These are phyloP conservation scores for Colletotrichum chrysophilum DNA, from an alignment of 2,329 filamentous ascomycete genomes.

Conservation along the genomic window DNA sequence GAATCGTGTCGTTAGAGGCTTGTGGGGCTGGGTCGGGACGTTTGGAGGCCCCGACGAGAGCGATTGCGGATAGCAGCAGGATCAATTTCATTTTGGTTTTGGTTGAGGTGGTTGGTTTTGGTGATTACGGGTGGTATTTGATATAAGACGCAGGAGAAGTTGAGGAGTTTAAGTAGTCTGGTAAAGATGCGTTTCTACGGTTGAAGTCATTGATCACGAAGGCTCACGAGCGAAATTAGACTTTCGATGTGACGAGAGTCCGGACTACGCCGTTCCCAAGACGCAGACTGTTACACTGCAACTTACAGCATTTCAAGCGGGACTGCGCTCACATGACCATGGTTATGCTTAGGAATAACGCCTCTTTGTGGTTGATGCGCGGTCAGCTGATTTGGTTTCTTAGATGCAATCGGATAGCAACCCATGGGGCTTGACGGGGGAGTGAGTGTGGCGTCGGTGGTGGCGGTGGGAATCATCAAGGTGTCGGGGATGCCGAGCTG, in stretches of 20 bases:
- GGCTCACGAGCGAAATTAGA: neutral
- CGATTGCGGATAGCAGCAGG: neutral
- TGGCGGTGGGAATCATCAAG: neutral
- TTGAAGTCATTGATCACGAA: no score
- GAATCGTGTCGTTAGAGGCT: neutral
- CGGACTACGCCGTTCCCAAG: neutral
- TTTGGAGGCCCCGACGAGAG: neutral
- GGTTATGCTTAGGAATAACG: rapidly evolving
- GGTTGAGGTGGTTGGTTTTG: rapidly evolving
- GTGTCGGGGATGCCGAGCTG: neutral
- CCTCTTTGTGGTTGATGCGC: neutral
- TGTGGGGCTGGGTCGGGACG: neutral
- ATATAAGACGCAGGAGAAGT: rapidly evolving
- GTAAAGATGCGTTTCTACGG: no score
- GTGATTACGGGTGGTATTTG: neutral
- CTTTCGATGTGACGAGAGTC: neutral
- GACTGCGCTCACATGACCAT: rapidly evolving
- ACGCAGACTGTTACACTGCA: neutral
- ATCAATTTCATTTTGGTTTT: neutral
- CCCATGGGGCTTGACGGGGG: neutral
- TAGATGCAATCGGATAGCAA: rapidly evolving
- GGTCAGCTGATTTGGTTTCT: neutral
- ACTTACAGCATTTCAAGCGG: rapidly evolving
- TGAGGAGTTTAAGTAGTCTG: neutral
- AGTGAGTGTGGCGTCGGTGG: neutral